Conservation (phyloP, 805 yeast species). For the Yarrowia sp. region DNA sequence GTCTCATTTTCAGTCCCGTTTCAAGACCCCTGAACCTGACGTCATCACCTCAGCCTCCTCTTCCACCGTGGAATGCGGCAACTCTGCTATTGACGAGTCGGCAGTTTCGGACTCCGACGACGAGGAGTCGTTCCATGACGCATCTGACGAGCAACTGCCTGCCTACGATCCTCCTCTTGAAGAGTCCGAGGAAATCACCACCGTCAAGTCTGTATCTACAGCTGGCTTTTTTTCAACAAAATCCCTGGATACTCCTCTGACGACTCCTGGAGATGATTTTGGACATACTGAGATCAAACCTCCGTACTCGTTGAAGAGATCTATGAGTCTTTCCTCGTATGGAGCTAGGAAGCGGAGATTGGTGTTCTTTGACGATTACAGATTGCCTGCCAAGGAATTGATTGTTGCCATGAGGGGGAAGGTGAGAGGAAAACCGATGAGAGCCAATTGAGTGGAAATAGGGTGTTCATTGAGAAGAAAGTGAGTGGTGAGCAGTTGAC, state of each 20-base stretch:
- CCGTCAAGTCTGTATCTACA: background rate
- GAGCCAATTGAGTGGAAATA: no score
- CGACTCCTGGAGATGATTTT: background rate
- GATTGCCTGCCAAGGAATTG: background rate
- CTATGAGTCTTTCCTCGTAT: background rate
- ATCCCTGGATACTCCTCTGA: background rate
- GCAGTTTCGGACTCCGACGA: background rate
- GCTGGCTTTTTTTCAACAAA: background rate
- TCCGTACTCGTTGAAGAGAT: background rate
- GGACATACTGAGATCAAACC: background rate
- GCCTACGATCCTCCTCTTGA: background rate
- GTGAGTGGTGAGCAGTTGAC: no score
- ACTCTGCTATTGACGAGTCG: slow-evolving; percentile 10
- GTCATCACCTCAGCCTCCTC: no score
- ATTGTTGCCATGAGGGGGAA: background rate
- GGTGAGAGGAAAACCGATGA: no score
- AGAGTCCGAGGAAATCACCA: background rate
- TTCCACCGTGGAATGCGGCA: background rate
- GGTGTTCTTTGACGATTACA: background rate
- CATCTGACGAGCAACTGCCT: background rate
- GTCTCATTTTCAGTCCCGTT: no score
- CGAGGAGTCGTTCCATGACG: slow-evolving; percentile 15
- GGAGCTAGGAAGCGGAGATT: background rate
- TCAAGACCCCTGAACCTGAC: no score
- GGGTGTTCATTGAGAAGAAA: no score